phyloP scores from a whole-genome alignment of 163 green algal genomes.

The Picocystis sp. region DNA sequence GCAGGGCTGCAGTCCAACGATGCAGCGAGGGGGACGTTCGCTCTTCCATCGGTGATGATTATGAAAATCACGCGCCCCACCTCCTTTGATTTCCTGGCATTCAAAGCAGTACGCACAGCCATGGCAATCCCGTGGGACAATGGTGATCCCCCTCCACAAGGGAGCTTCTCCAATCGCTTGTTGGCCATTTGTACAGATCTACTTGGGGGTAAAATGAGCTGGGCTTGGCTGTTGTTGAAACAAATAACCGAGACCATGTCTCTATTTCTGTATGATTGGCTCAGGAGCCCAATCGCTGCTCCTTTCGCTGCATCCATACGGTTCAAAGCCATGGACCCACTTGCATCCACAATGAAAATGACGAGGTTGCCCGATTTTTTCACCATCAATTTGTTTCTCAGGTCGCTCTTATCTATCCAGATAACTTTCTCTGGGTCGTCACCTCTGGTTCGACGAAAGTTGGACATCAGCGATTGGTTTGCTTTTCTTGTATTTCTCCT shows the following conservation, averaged over 20 bases:
- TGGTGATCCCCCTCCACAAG: constrained; percentile 6
- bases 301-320: constrained; percentile 15
- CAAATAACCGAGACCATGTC: background rate
- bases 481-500: background rate
- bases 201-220: constrained; percentile 5
- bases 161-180: constrained; percentile 1
- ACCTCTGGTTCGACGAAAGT: background rate
- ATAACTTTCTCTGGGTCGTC: background rate
- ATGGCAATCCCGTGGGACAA: constrained; percentile 1
- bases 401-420: constrained; percentile 5
- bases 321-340: constrained; percentile 15
- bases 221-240: background rate
- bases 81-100: background rate
- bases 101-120: background rate
- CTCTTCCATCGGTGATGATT: constrained; percentile 7
- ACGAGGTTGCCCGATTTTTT: background rate
- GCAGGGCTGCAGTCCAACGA: background rate
- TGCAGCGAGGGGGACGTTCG: constrained; percentile 4
- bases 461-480: background rate
- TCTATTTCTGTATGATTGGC: constrained; percentile 1
- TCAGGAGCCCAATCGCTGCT: constrained; percentile 6
- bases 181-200: background rate
- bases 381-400: constrained; percentile 3
- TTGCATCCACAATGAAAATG: constrained; percentile 4
- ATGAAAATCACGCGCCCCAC: background rate